Evolutionary conservation across 1,139 yeast genomes (phyloP).

Genomic region (Barnettozyma hawaiiensis): DNA sequence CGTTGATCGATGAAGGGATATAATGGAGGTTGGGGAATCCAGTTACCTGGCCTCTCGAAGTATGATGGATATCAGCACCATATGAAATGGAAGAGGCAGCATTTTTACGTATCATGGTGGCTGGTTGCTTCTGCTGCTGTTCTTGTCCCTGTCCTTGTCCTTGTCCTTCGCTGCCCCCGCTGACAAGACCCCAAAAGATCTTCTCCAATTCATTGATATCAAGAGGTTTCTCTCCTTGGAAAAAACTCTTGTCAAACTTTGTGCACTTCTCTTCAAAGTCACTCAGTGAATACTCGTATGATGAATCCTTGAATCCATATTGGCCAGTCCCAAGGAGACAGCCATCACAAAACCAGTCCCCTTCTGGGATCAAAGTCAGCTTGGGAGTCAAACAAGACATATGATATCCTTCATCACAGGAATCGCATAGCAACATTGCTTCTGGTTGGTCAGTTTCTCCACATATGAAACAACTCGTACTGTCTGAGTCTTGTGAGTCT

Average conservation of each 20-base stretch:
- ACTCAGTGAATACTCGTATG: slow-evolving; percentile 48
- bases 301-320: slow-evolving; percentile 81
- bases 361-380: slow-evolving; percentile 43
- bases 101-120: not conserved
- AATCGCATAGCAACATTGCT: slow-evolving; percentile 58
- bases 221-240: slow-evolving; percentile 29
- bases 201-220: slow-evolving; percentile 43
- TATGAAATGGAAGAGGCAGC: slow-evolving; percentile 33
- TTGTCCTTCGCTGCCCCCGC: no score
- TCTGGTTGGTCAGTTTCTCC: slow-evolving; percentile 44
- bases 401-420: slow-evolving; percentile 69
- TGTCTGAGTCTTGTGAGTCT: slow-evolving; percentile 22
- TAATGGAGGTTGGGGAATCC: slow-evolving; percentile 50
- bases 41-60: slow-evolving; percentile 53
- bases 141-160: no score
- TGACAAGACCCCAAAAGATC: slow-evolving; percentile 52
- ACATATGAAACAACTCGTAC: slow-evolving; percentile 48
- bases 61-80: slow-evolving; percentile 75
- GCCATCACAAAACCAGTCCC: slow-evolving; percentile 74
- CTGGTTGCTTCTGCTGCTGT: not conserved
- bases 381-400: slow-evolving; percentile 56
- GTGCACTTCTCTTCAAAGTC: slow-evolving; percentile 59
- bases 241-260: slow-evolving; percentile 41
- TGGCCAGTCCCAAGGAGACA: slow-evolving; percentile 85
- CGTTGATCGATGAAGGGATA: slow-evolving; percentile 21